Evolutionary conservation across 495 filamentous ascomycete genomes (phyloP), one percentile per base, ranked within the genome.

Genomic region (Poronia punctata): DNA sequence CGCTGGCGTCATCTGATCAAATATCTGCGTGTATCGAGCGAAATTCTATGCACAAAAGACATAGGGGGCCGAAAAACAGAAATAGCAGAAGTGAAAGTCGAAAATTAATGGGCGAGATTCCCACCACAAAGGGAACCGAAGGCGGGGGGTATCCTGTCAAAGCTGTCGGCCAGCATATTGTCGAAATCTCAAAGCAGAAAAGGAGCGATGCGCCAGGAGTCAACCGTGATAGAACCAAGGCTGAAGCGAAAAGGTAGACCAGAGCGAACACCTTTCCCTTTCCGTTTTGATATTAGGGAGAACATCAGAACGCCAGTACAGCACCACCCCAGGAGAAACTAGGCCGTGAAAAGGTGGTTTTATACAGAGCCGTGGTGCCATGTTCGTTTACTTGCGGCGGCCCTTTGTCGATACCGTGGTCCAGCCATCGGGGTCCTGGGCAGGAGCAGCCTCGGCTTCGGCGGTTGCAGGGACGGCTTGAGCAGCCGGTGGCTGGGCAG

Each of bases 371-470:
- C 32, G 14, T 34, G 34, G 32, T 19, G 32, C 32, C n/a, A 48
- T 33, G 40, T 44, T 25, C 63, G 64, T 27, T 53, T 46, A 47
- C 22, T 64, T 60, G 46, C 72, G 66, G 19, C 67, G 65, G 35
- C 53, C 59, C 48, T 72, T 73, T 57, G 68, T 75, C 18, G 74
- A 48, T 30, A 88, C 83, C 9, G 82, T 86, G 57, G 83, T 88
- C 83, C 84, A 86, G 45, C 83, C 82, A 49, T 87, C 84, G 17
- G 81, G 80, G 42, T 85, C 80, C 43, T 64, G 43, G 16, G 62
- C 48, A 7, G 46, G 46, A 17, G 52, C 44, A 20, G 49, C 49
- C 16, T 59, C 49, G 8, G 31, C 47, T 14, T 52, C 49, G 11
- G 55, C 16, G 1, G 38, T 33, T 37, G 51, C 38, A 8, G 55